Base-by-base conservation (phyloP, 2,329 filamentous ascomycete genomes). In the Cladosporium sp. region DNA sequence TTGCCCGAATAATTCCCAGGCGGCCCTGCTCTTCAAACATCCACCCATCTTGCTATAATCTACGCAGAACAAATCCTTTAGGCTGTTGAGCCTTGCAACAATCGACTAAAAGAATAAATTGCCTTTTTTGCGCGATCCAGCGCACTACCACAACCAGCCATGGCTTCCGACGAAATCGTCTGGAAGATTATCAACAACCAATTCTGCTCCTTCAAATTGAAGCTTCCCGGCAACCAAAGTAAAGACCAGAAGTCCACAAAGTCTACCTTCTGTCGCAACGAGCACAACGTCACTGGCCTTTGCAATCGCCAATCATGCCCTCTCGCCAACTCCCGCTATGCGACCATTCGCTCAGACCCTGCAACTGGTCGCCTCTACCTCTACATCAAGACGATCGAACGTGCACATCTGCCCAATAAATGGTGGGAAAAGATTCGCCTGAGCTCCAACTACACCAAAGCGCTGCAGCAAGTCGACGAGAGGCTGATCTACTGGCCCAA, bases 101-200 rank as follows among this genome's bases (percentile, higher is more conserved):
- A 25, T 14, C 22, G 30, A 34, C 22, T 14, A 25, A 45, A 1
- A 17, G 20, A n/a, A 28, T 6, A 11, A 14, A 22, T 38, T n/a
- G 15, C 5, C 25, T 12, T 12, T 14, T 30, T 25, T 22, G 40
- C 30, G 40, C 52, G 3, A 36, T 17, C 6, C 15, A 47, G 42
- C 52, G 40, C 52, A 15, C 19, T 19, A 20, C 11, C 19, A 47
- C 45, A 47, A 14, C 58, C 42, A 14, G 37, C 39, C 43, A 95
- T 94, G 89, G 86, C 90, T 60, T 95, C 91, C 63, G 93, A 97
- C 81, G 93, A 97, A 77, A 95, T 97, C 65, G 88, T 97, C 64
- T 99, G 94, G 94, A 87, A 92, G 74, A 90, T 97, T 59, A 96
- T 97, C 67, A 95, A 96, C 76, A 90, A 94, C 76, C 89, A 93